Conservation (phyloP, 2,329 filamentous ascomycete genomes). For the Myriangium duriaei region DNA sequence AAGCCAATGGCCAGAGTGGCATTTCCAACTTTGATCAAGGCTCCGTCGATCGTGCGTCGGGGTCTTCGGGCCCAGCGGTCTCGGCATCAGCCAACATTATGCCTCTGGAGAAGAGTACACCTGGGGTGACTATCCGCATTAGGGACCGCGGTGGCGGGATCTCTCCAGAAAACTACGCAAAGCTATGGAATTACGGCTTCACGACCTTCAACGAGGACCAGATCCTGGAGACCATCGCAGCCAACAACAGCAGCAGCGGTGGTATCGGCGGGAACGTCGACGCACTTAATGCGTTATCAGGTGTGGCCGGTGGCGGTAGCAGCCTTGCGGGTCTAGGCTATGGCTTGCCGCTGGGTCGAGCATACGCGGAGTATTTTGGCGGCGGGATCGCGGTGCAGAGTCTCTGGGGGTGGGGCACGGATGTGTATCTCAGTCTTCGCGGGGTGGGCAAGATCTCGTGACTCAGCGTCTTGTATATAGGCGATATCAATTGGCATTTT, state of each 20-base stretch:
- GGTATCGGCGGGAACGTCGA: conserved; percentile 43
- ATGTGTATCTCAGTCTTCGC: conserved; percentile 51
- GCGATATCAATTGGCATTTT: no score
- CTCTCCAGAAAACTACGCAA: conserved; percentile 63
- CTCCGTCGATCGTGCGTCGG: conserved; percentile 22
- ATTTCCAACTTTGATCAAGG: conserved; percentile 26
- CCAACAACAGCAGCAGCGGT: conserved; percentile 28
- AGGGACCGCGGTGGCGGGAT: conserved; percentile 94
- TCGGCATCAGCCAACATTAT: conserved; percentile 27
- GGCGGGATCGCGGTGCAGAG: conserved; percentile 93
- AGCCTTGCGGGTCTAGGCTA: conserved; percentile 83
- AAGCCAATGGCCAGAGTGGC: conserved; percentile 12
- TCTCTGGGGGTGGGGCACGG: conserved; percentile 79
- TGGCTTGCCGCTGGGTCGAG: conserved; percentile 67
- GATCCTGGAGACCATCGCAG: conserved; percentile 35
- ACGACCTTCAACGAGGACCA: conserved; percentile 75
- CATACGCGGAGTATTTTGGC: conserved; percentile 97
- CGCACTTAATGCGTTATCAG: conserved; percentile 63
- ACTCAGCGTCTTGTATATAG: no score
- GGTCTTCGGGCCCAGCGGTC: conserved; percentile 15
- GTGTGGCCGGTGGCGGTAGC: conserved; percentile 60
- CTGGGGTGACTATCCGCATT: conserved; percentile 89
- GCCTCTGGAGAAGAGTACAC: conserved; percentile 41
- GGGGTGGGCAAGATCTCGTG: conserved; percentile 42
- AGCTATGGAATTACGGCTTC: conserved; percentile 96